Conservation (phyloP, 1,139 yeast genomes). For the Saccharomyces hybrid region DNA sequence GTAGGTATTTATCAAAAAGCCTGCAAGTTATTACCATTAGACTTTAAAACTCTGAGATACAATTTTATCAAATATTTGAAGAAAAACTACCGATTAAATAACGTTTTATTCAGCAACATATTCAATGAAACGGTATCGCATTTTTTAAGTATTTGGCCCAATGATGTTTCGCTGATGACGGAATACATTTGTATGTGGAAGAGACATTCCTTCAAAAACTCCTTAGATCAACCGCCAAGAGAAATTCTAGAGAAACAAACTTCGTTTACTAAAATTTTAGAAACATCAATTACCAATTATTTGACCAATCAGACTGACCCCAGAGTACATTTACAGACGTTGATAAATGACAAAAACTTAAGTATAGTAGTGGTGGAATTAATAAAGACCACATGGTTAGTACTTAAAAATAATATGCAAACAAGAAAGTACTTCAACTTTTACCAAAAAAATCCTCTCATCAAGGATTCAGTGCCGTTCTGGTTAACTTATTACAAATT, state of each 20-base stretch:
- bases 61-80: conserved; percentile 16
- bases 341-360: conserved; percentile 31
- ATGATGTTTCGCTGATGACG: conserved; percentile 12
- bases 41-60: conserved; percentile 13
- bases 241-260: conserved; percentile 20
- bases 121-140: conserved; percentile 12
- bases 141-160: conserved; percentile 14
- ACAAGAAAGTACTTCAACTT: conserved; percentile 40
- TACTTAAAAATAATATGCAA: conserved; percentile 28
- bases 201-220: conserved; percentile 18
- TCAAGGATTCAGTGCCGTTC: conserved; percentile 40
- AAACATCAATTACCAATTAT: conserved; percentile 20
- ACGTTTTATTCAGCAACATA: conserved; percentile 9
- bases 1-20: conserved; percentile 19
- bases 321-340: conserved; percentile 19
- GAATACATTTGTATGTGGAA: conserved; percentile 19
- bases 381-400: conserved; percentile 34
- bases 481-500: conserved; percentile 52
- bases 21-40: conserved; percentile 14
- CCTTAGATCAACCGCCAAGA: conserved; percentile 16
- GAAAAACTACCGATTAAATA: conserved; percentile 8
- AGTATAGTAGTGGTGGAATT: conserved; percentile 35
- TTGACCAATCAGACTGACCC: conserved; percentile 13
- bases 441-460: conserved; percentile 34
- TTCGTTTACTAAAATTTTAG: conserved; percentile 21